Conservation (phyloP, 495 filamentous ascomycete species). For the Penicillium lagena region DNA sequence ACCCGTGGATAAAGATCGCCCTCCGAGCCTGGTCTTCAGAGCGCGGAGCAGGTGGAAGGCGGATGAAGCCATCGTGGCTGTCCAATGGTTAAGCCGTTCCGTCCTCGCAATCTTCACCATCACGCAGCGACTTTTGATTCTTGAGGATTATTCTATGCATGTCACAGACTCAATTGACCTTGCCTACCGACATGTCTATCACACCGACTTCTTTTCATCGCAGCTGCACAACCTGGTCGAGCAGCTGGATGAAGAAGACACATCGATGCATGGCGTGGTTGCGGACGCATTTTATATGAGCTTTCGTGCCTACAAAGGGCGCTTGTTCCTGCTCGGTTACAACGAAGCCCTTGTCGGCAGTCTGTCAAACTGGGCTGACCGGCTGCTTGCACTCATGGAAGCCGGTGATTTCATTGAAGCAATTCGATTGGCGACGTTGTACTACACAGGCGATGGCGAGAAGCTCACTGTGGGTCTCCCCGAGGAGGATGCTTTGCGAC, state of each 20-base stretch:
- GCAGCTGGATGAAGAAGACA: conserved; percentile 79
- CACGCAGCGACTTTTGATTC: conserved; percentile 83
- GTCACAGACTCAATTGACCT: conserved; percentile 93
- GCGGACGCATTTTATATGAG: conserved; percentile 98
- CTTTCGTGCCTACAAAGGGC: conserved; percentile 89
- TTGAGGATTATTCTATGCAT: conserved; percentile 82
- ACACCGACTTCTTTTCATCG: conserved; percentile 76
- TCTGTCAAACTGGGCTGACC: conserved; percentile 97
- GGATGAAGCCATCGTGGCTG: conserved; percentile 91
- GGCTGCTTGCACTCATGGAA: conserved; percentile 92
- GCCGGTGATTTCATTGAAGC: conserved; percentile 88
- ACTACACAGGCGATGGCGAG: conserved; percentile 81
- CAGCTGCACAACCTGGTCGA: conserved; percentile 83
- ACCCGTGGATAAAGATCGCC: conserved; percentile 56
- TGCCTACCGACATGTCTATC: conserved; percentile 85
- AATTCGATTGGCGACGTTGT: conserved; percentile 82
- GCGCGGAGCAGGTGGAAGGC: conserved; percentile 86
- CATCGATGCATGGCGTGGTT: conserved; percentile 88
- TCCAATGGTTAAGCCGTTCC: conserved; percentile 95
- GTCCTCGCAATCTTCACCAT: conserved; percentile 88
- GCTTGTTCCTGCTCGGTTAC: conserved; percentile 84
- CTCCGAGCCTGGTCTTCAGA: conserved; percentile 70
- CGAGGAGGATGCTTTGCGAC: conserved; percentile 69
- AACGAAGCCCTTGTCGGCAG: conserved; percentile 84
- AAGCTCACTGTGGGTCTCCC: conserved; percentile 91